Evolutionary conservation across 2,329 filamentous ascomycete species (phyloP).

Genomic region (Chrysosporium keratinophilum): DNA sequence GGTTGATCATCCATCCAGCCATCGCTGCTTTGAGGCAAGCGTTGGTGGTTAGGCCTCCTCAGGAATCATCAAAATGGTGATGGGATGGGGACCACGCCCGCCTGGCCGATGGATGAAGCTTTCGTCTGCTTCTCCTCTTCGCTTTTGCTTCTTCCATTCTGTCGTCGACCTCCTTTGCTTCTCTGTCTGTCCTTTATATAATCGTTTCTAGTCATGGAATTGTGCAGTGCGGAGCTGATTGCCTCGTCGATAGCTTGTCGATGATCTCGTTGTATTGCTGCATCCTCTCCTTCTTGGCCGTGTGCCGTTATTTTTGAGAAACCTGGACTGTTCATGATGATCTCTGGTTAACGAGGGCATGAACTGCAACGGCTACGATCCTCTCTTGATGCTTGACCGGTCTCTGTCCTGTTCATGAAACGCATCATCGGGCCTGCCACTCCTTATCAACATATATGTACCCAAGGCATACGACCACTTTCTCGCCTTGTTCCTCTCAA

Average conservation of each 20-base stretch:
- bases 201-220: neutral
- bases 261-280: neutral
- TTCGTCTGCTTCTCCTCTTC: neutral
- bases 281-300: neutral
- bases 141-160: neutral
- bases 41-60: neutral
- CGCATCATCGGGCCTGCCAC: neutral
- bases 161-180: neutral
- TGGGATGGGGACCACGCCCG: no score
- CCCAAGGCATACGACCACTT: neutral
- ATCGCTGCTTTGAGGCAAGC: slow-evolving; percentile 3
- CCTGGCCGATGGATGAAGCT: neutral
- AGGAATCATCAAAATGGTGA: no score
- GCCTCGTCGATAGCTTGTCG: neutral
- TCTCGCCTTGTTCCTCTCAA: neutral
- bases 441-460: neutral
- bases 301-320: neutral
- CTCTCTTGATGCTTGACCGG: slow-evolving; percentile 1
- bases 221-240: neutral
- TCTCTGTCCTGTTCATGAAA: neutral
- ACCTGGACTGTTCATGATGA: neutral
- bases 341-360: neutral
- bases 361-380: neutral
- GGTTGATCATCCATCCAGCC: neutral
- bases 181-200: neutral